A percentile compares a stretch with the other conserved stretches of the same genome.
phyloP scores from a whole-genome alignment of 2,329 filamentous ascomycete species.

The Hypoxylon sp. region DNA sequence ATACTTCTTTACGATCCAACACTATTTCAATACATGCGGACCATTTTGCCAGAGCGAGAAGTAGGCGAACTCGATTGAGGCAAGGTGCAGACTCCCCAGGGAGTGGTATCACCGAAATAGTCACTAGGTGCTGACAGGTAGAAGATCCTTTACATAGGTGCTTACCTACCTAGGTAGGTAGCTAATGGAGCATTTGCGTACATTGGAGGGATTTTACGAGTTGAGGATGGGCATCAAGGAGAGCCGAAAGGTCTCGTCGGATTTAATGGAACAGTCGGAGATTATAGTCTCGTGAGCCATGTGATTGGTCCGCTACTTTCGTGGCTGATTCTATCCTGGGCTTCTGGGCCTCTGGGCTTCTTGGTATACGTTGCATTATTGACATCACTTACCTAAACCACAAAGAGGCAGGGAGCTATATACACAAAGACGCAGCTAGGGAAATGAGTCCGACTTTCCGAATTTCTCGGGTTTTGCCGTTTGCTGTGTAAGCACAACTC shows the following conservation, averaged over 20 bases:
- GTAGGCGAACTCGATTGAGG: background rate
- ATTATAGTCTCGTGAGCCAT: slow-evolving; percentile 15
- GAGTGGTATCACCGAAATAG: background rate
- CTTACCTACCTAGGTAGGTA: background rate
- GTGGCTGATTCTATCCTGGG: slow-evolving; percentile 16
- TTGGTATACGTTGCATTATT: slow-evolving; percentile 28
- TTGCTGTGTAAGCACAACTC: background rate
- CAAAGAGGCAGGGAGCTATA: slow-evolving; percentile 4
- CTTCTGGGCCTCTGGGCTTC: slow-evolving; percentile 16
- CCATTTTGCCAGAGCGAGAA: background rate
- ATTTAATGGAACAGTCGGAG: slow-evolving; percentile 28
- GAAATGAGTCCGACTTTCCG: background rate
- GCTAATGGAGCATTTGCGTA: background rate
- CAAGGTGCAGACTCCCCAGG: background rate
- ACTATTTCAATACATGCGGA: slow-evolving; percentile 1
- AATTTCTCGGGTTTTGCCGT: background rate
- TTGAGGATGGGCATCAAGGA: background rate
- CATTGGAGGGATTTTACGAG: background rate
- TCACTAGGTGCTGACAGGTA: background rate
- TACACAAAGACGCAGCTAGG: background rate
- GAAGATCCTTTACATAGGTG: background rate
- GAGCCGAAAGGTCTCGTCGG: slow-evolving; percentile 17
- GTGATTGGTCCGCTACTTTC: slow-evolving; percentile 16
- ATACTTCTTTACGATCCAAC: background rate
- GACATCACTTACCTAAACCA: slow-evolving; percentile 21